Base-by-base conservation (phyloP, 768 basidiomycete species). In the Lactifluus pinguis region DNA sequence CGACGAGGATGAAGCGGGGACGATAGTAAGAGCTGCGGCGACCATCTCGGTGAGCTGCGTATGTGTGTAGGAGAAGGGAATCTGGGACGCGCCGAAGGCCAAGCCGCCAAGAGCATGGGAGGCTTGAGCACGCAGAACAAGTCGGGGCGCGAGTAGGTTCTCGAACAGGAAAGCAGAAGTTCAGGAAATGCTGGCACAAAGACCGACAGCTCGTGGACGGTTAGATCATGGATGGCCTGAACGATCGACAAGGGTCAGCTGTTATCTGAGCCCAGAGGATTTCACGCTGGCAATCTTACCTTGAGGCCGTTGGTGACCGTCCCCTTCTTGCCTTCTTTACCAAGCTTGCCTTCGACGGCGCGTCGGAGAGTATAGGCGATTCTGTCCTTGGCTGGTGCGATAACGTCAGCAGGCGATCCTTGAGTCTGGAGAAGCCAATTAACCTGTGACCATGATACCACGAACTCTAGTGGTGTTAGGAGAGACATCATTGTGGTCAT, bases 311-410 rank as follows among this genome's bases (percentile, higher is more conserved):
- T 91, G 38, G 80, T 86, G 1, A 78, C 80, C 4, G 90, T 83
- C 0, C 91, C 91, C 68, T 90, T 92, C 76, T 92, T 92, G 10
- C 91, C 91, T 70, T 93, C 91, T 69, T 89, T 89, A 6, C 91
- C 91, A 14, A 92, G 80, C 63, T 92, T 86, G 7, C 91, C 91
- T 57, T 88, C 86, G 60, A 93, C 80, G 29, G 86, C 91, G 48
- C 90, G 83, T 53, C 83, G 79, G 19, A 92, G 69, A 3, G 87
- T 86, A 59, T 82, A 83, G 2, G 85, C 79, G 38, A 93, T 89
- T 29, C 85, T 79, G 65, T 84, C 81, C 7, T 78, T 80, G 6
- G 86, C 81, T 6, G 85, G 85, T 10, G 73, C 67, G 15, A 92
- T 75, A 21, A 92, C 79, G 0, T 75, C 72, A 19, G 75, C 72